Evolutionary conservation across 768 basidiomycete species (phyloP), one percentile per base, ranked within the genome.

Genomic region (Lactifluus echinatus): DNA sequence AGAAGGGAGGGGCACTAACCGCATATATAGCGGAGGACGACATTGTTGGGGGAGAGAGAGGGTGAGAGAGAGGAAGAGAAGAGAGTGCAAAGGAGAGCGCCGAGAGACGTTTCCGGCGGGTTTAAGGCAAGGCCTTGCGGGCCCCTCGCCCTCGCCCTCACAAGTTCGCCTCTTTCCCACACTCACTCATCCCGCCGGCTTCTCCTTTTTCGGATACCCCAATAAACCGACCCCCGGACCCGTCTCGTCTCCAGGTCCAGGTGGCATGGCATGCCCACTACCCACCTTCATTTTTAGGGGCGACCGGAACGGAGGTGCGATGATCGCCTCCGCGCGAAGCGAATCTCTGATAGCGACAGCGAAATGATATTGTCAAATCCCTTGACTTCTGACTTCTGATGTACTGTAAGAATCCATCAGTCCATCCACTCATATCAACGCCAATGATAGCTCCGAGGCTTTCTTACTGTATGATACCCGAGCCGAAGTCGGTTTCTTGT

Each of bases 21-120:
- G 66, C 68, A 44, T 68, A 68, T 26, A 68, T 67, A 21, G 52
- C 43, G 31, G 67, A 65, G 40, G 67, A 68, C 44, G 66, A 67
- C 65, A 65, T 65, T 24, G 42, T 55, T 28, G 11, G 57, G 58
- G 56, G 28, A 47, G 12, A 47, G 23, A 28, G 36, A 17, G 40
- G 42, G 42, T 29, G 53, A 50, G 39, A 37, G 42, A 44, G 50
- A 51, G 56, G 56, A 57, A 44, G 57, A 59, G 57, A 58, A 61
- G 56, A 53, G 51, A 49, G 57, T 46, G 57, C 51, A 53, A 53
- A 40, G 47, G 53, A 54, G 46, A 59, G 53, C 57, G 57, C 57
- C 57, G 53, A 54, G 42, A 44, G 57, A 31, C 40, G 57, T 50
- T 57, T 45, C 26, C 34, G 44, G 57, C 57, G 57, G 57, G 57